Percentiles rank a stretch among this genome's conserved stretches.
These are phyloP conservation scores for Coniferiporia weirii DNA, from an alignment of 1,284 basidiomycete species.

Conservation along the genomic window DNA sequence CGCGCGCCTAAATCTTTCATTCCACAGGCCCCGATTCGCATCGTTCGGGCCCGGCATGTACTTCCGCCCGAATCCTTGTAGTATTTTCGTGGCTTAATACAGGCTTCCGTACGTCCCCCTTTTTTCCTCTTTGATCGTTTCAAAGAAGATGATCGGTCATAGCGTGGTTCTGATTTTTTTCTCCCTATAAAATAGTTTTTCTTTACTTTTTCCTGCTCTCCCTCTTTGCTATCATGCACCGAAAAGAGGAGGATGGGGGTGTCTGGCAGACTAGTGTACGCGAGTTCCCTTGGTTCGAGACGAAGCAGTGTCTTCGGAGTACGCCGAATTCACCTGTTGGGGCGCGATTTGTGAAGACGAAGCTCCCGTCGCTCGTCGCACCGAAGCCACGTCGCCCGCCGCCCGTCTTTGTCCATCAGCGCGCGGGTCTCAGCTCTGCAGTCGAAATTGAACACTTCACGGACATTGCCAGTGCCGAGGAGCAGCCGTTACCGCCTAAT, in stretches of 20 bases:
- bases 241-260: constrained; percentile 38
- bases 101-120: constrained; percentile 42
- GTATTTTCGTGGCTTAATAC: constrained; percentile 63
- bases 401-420: constrained; percentile 29
- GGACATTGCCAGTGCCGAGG: constrained; percentile 25
- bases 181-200: constrained; percentile 3
- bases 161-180: background rate
- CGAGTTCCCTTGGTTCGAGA: constrained; percentile 36
- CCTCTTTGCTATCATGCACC: constrained; percentile 31
- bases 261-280: constrained; percentile 52
- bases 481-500: constrained; percentile 23
- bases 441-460: constrained; percentile 46
- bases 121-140: background rate
- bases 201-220: constrained; percentile 38
- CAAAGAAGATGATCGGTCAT: background rate
- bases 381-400: constrained; percentile 39
- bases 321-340: constrained; percentile 30
- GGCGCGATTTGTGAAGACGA: constrained; percentile 27
- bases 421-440: constrained; percentile 34
- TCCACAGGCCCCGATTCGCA: constrained; percentile 3
- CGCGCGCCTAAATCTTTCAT: background rate
- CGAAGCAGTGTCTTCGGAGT: constrained; percentile 27
- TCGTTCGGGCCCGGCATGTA: constrained; percentile 33
- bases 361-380: constrained; percentile 32
- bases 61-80: constrained; percentile 51